Evolutionary conservation across 2,329 filamentous ascomycete species (phyloP), one percentile per base, ranked within the genome.

Genomic region (Hypomyces perniciosus): DNA sequence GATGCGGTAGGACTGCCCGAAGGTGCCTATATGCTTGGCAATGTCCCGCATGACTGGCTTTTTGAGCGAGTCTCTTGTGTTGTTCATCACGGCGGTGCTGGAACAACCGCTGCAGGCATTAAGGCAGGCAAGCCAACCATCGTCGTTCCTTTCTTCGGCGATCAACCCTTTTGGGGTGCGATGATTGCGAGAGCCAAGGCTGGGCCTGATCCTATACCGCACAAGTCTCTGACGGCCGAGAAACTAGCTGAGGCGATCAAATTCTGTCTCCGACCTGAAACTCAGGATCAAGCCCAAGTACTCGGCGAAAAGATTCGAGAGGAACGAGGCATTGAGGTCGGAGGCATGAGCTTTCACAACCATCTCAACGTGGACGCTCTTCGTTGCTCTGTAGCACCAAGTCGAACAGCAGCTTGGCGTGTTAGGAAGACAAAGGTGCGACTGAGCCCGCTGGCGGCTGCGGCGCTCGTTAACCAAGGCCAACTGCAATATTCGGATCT

Each of bases 61-160:
- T 95, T 95, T 67, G 77, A 88, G 56, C 83, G 79, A 35, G 89
- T 95, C 1, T 86, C 87, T 1, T 85, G 83, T 40, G 90, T 95
- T 1, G 86, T 93, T 5, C 90, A 95, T 62, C 90, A 95, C 56
- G 90, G 90, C 26, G 90, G 90, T 52, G 90, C 90, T 7, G 90
- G 90, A 13, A 96, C 90, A 3, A 95, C 89, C 1, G 89, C 90
- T 1, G 88, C 89, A 1, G 90, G 90, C n/a, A 88, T 95, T 54
- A 80, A 85, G 13, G 80, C 84, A 1, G 90, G 89, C 27, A 84
- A 84, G 48, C 90, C 90, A 2, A 95, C 90, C 0, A 80, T 93
- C 2, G 78, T 95, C 3, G 83, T 95, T 0, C 90, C 90, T 0
- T 95, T 95, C 71, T 95, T 91, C 62, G 88, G 88, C 2, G 88